Conservation (phyloP, 1,284 basidiomycete genomes). For the Naganishia sp. region DNA sequence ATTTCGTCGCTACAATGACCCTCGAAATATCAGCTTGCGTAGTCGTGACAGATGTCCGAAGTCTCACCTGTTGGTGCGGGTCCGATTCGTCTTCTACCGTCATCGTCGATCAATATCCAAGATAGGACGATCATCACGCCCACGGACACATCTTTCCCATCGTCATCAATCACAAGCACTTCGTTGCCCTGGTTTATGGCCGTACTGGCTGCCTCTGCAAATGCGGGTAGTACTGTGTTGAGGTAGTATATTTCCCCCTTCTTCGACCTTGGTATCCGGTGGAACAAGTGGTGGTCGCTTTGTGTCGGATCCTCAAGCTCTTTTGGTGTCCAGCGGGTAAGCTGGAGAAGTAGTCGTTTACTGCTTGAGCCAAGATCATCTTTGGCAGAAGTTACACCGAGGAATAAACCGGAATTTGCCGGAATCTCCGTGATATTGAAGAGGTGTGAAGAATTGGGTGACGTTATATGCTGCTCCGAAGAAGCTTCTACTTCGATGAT, state of each 20-base stretch:
- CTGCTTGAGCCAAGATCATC: background rate
- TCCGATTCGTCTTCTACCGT: conserved; percentile 14
- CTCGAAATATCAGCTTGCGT: background rate
- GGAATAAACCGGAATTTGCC: conserved; percentile 3
- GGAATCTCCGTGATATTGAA: conserved; percentile 1
- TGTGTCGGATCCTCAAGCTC: conserved; percentile 5
- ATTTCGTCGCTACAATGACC: conserved; percentile 21
- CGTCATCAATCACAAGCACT: conserved; percentile 25
- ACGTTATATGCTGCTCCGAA: background rate
- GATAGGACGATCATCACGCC: conserved; percentile 27
- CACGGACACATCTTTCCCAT: conserved; percentile 30
- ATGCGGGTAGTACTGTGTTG: conserved; percentile 25
- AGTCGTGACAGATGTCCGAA: background rate
- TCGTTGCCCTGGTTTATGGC: conserved; percentile 1
- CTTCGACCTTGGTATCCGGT: conserved; percentile 29
- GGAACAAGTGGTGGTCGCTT: conserved; percentile 1
- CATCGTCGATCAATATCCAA: conserved; percentile 22
- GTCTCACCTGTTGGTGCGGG: conserved; percentile 18
- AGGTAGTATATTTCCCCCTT: conserved; percentile 26
- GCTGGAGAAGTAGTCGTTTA: conserved; percentile 1
- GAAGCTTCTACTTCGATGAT: conserved; percentile 39
- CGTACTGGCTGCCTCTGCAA: conserved; percentile 3
- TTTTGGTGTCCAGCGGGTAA: conserved; percentile 5
- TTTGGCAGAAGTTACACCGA: conserved; percentile 8
- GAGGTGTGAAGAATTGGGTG: conserved; percentile 10